Base-by-base conservation (phyloP, 2,329 filamentous ascomycete genomes). In the Aspergillus sp. region DNA sequence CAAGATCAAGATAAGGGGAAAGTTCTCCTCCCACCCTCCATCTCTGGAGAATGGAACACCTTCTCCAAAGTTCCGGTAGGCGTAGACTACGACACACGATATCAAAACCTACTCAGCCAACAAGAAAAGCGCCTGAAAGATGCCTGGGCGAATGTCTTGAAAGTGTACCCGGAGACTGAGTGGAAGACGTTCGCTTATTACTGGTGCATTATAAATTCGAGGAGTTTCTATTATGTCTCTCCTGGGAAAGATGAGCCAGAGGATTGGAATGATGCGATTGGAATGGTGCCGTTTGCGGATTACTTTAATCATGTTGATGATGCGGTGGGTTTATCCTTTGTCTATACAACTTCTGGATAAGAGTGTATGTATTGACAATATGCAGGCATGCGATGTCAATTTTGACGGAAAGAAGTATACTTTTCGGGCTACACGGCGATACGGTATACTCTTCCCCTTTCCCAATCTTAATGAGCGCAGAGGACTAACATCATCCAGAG, bases 151-250 rank as follows among this genome's bases (percentile, higher is more conserved):
- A 67, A 71, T 5, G 78, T 84, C 0, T 69, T 74, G 2, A 60
- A 72, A 2, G 76, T 77, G 4, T 68, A 81, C 48, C 79, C 81
- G 0, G 63, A 73, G 2, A 69, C 73, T 0, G 69, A 77, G 6
- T 76, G 76, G 65, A 63, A 75, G 10, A 66, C 69, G 2, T 86
- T 81, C 64, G 72, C 74, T 5, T 85, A 86, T 68, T 78, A 80
- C 66, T 87, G 85, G 85, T 74, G 84, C 21, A 80, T 86, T 47
- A 79, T 85, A 17, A 85, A 85, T 67, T 85, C 83, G 2, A 75
- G 85, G 63, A 83, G 81, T n/a, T 87, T 87, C 66, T 85, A 84
- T 67, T 86, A 84, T 76, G 76, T 82, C 19, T 78, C 72, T 43
- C 75, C 74, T 7, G 78, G 67, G 23, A 71, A 55, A 63, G 63